Evolutionary conservation across 1,284 basidiomycete genomes (phyloP).

Genomic region (Leccinum subrobustum): DNA sequence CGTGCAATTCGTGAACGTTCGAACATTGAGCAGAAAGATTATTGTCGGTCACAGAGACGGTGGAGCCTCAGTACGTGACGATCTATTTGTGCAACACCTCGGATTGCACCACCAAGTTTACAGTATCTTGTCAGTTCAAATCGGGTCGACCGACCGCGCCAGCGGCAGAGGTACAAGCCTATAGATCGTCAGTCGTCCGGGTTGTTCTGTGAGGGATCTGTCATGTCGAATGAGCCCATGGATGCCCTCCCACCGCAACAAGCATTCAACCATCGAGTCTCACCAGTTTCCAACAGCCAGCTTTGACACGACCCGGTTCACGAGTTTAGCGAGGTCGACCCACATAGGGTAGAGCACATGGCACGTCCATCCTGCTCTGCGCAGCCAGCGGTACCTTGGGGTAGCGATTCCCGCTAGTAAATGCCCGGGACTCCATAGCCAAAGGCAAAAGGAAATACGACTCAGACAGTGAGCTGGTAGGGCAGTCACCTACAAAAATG

Average conservation of each 20-base stretch:
- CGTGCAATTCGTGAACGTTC: neutral
- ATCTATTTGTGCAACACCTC: neutral
- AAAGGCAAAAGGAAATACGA: no score
- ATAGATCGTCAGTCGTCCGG: neutral
- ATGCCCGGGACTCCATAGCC: no score
- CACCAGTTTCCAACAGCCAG: neutral
- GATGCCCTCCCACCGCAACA: neutral
- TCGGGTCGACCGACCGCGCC: neutral
- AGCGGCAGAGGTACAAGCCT: neutral
- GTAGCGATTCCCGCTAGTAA: neutral
- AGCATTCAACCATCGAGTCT: neutral
- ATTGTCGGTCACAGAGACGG: neutral
- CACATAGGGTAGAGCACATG: neutral
- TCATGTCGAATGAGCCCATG: no score
- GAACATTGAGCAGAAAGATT: neutral
- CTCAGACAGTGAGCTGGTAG: no score
- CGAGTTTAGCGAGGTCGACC: neutral
- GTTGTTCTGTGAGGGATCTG: neutral
- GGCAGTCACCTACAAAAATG: no score
- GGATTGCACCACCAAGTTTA: neutral
- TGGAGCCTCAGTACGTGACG: neutral
- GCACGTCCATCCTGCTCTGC: neutral
- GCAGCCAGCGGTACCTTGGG: neutral
- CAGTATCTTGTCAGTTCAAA: neutral
- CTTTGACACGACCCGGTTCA: neutral